Evolutionary conservation across 108 stramenopile genomes (phyloP).

Genomic region (Cyclotella atomus): DNA sequence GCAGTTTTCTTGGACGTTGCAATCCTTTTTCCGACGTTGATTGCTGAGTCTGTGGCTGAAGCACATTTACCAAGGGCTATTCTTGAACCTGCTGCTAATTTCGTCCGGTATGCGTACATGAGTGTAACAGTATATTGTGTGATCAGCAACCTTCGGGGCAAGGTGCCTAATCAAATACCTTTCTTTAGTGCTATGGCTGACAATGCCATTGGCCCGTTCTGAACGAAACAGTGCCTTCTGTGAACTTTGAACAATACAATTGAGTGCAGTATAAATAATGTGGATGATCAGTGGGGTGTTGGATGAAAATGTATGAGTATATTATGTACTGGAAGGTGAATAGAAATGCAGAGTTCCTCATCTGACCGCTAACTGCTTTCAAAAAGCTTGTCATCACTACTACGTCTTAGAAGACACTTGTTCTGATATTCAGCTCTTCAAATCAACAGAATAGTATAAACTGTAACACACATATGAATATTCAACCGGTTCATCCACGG

Average conservation of each 20-base stretch:
- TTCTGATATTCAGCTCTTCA: too few relatives aligned
- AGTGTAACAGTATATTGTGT: conserved; percentile 62
- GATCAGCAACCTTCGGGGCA: conserved; percentile 61
- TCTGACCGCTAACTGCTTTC: too few relatives aligned
- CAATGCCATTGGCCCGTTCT: conserved; percentile 69
- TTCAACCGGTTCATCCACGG: conserved; percentile 24
- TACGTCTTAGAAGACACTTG: too few relatives aligned
- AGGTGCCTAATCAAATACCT: conserved; percentile 80
- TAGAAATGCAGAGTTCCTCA: too few relatives aligned
- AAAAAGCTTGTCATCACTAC: too few relatives aligned
- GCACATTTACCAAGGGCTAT: conserved; percentile 44
- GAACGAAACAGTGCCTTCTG: background rate
- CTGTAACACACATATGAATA: background rate
- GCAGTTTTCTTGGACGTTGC: conserved; percentile 78
- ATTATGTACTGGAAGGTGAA: too few relatives aligned
- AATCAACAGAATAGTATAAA: too few relatives aligned
- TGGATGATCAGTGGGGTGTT: too few relatives aligned
- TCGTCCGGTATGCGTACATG: conserved; percentile 71
- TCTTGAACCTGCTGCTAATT: conserved; percentile 66
- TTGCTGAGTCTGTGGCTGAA: conserved; percentile 56
- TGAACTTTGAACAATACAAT: background rate
- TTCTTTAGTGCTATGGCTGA: conserved; percentile 65
- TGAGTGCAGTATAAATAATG: too few relatives aligned
- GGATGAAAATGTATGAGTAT: too few relatives aligned
- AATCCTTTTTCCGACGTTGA: conserved; percentile 72